Conservation (phyloP, 2,329 filamentous ascomycete genomes). For the Pyricularia sp. region DNA sequence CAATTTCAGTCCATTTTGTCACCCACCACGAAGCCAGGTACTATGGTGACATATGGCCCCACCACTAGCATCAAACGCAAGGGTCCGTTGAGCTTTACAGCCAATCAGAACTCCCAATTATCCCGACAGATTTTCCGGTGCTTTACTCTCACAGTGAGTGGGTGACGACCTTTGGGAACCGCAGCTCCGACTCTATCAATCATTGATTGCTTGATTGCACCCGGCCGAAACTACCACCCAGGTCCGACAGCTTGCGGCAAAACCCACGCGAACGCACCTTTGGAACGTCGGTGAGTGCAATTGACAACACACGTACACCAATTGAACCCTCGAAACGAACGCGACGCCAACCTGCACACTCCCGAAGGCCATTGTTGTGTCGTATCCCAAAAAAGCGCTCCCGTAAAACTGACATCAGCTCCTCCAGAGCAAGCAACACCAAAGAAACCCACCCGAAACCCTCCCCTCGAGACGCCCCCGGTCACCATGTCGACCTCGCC, state of each 20-base stretch:
- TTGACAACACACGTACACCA: background rate
- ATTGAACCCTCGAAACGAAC: background rate
- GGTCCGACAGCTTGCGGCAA: background rate
- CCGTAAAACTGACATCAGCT: background rate
- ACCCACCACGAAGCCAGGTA: background rate
- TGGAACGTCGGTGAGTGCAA: background rate
- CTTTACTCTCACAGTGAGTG: background rate
- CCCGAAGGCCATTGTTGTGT: background rate
- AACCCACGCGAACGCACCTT: background rate
- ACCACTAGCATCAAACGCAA: background rate
- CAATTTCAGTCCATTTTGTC: background rate
- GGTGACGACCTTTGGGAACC: background rate
- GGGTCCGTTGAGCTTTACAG: background rate
- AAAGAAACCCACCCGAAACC: background rate
- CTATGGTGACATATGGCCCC: background rate
- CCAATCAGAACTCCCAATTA: constrained; percentile 1
- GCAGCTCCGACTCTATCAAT: background rate
- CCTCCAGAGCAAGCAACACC: background rate
- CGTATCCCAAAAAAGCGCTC: background rate
- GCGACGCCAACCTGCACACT: background rate
- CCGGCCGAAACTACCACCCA: background rate
- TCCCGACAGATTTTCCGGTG: constrained; percentile 6
- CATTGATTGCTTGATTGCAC: background rate
- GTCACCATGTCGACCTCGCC: constrained; percentile 54
- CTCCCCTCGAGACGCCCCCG: background rate